phyloP scores from a whole-genome alignment of 2,329 filamentous ascomycete genomes.

The Pseudogymnoascus pannorum region DNA sequence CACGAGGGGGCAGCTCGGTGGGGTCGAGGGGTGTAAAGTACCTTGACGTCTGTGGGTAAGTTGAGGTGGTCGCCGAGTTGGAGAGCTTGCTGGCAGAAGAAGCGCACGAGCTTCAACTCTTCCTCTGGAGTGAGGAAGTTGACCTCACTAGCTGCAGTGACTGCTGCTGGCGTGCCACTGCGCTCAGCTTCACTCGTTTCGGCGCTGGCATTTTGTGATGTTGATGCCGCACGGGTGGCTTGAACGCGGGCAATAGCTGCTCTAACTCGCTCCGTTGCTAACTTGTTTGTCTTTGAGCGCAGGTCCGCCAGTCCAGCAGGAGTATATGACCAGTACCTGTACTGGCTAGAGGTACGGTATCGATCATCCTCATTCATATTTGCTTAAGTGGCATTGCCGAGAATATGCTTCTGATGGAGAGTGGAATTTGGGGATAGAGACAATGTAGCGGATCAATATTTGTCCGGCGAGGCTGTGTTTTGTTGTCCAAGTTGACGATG shows the following conservation, averaged over 20 bases:
- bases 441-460: not conserved
- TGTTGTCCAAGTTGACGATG: not conserved
- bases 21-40: constrained; percentile 51
- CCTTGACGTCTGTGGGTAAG: constrained; percentile 53
- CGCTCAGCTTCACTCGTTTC: constrained; percentile 28
- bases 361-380: constrained; percentile 66
- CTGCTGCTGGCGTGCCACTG: constrained; percentile 25
- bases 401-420: not conserved
- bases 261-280: constrained; percentile 63
- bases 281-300: constrained; percentile 69
- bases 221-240: constrained; percentile 30
- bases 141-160: constrained; percentile 40
- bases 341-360: constrained; percentile 87
- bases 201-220: constrained; percentile 14
- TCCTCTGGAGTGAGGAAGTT: constrained; percentile 78
- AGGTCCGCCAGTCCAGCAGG: constrained; percentile 62
- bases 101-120: constrained; percentile 72
- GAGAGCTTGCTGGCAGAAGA: constrained; percentile 60
- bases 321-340: constrained; percentile 86
- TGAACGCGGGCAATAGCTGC: constrained; percentile 46
- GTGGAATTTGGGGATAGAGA: not conserved
- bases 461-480: constrained; percentile 3
- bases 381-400: not conserved
- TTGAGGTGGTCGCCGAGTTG: constrained; percentile 53
- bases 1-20: constrained; percentile 32